Base-by-base conservation (phyloP, 2,329 filamentous ascomycete species). In the Talaromyces albobiverticillius region DNA sequence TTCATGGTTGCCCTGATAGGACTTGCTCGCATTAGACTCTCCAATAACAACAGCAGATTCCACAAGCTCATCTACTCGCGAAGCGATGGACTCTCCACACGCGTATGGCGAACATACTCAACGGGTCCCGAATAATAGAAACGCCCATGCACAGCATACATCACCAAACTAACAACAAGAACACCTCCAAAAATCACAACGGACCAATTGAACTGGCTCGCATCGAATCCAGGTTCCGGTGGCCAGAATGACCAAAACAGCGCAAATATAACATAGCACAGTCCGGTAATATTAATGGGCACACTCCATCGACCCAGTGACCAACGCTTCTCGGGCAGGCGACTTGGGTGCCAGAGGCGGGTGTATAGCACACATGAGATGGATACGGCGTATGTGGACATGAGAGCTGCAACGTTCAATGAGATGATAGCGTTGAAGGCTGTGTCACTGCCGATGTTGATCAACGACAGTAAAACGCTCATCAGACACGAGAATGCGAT, bases 391-490 rank as follows among this genome's bases (percentile, higher is more conserved):
- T 81, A 81, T 8, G 76, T 79, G 47, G 71, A 74, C 45, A 81
- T 70, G 7, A 80, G 68, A 0, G 76, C 74, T 3, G 71, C 74
- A 26, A 76, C 69, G 9, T 72, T 73, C 0, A 82, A 69, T 1
- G 77, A 79, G 13, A 76, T 73, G 51, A 82, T 78, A 51, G 75
- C 76, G 60, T 79, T 77, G 63, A 82, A 79, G 5, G 79, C 79
- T 3, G 74, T 70, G 4, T 70, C 59, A 4, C 75, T 79, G 26
- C 76, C 78, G 43, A 82, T 76, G 62, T 80, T 79, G 64, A 82
- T 80, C 9, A 79, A 64, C 0, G 73, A 73, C 5, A 80, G 63
- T 3, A 78, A 62, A 1, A 63, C 60, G 40, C 59, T 66, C 54
- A 72, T 64, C 0, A 60, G 25, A 36, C 66, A 64, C 3, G 68